phyloP scores from a whole-genome alignment of 2,329 filamentous ascomycete genomes.

The Cercospora citrullina region DNA sequence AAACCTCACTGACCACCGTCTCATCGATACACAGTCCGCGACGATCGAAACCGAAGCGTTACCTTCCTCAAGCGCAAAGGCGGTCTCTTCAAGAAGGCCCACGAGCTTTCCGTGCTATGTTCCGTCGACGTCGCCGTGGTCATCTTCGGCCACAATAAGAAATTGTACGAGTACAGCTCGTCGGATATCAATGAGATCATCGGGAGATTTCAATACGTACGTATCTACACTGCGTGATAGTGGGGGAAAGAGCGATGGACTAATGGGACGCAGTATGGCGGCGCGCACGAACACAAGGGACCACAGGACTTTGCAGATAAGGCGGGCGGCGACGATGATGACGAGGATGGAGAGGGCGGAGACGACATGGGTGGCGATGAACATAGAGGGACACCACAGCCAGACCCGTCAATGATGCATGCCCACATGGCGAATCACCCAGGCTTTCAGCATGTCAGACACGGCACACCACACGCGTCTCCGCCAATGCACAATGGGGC shows the following conservation, averaged over 20 bases:
- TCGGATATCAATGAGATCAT: conserved; percentile 90
- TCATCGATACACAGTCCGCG: conserved; percentile 23
- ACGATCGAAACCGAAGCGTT: conserved; percentile 32
- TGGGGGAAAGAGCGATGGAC: conserved; percentile 15
- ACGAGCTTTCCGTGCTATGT: conserved; percentile 95
- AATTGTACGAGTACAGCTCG: conserved; percentile 96
- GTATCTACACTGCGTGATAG: conserved; percentile 37
- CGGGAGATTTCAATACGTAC: conserved; percentile 83
- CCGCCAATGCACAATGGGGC: conserved; percentile 77
- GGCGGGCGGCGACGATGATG: conserved; percentile 73
- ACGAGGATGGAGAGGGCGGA: conserved; percentile 67
- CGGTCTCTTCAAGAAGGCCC: conserved; percentile 98
- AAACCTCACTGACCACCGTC: neutral
- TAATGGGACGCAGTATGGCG: conserved; percentile 68
- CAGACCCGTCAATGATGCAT: conserved; percentile 57
- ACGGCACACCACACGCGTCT: conserved; percentile 80
- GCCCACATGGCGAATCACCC: conserved; percentile 52
- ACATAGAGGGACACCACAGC: conserved; percentile 67
- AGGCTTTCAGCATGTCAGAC: conserved; percentile 76
- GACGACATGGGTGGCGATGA: conserved; percentile 46
- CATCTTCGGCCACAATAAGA: conserved; percentile 98
- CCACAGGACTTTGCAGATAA: conserved; percentile 87
- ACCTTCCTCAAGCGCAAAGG: conserved; percentile 99
- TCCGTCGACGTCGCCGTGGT: conserved; percentile 98
- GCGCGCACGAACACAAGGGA: conserved; percentile 93